Evolutionary conservation across 345 rosid species (phyloP), one percentile per base, ranked within the genome.

Genomic region (Gossypium turneri): DNA sequence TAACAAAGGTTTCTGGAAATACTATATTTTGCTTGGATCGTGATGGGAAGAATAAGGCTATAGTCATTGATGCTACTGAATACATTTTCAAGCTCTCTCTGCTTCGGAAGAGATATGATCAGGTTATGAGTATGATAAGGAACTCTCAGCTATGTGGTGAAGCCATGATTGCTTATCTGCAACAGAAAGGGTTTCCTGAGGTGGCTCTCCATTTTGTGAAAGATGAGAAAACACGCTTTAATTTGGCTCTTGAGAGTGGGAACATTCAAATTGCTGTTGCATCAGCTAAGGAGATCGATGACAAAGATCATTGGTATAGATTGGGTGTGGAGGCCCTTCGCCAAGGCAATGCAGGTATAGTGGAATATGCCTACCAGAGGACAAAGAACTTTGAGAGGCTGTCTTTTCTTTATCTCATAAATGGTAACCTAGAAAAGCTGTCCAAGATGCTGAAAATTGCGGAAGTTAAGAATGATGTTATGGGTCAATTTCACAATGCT

Each of bases 281-380:
- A 34, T 79, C 88, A 12, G 51, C 51, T 22, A 94, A 93, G 81
- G 88, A 89, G 85, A 94, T 94, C 70, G 95, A 94, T 52, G 97
- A 94, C 85, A 94, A 90, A 77, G 98, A 92, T 63, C 92, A 87
- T 77, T 92, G 97, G 98, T 90, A 92, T 53, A 87, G 86, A 70
- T 78, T 94, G 62, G 98, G 98, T 41, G 98, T 94, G 79, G 97
- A 94, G 85, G 98, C 98, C 68, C 98, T 94, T 83, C 97, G 97
- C 74, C 98, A 94, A 78, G 98, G 41, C 41, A 34, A 34, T 34
- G 41, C 41, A 34, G 41, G 41, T 34, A 34, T 34, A 5, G 41
- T 34, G 41, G 41, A 34, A 34, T 34, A 34, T 34, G 41, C 41
- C 41, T 34, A 34, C 41, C 41, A 34, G 41, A 34, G 41, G 41